These are phyloP conservation scores for Thymus mandschuricus DNA, from an alignment of 257 asterid species.

Conservation along the genomic window DNA sequence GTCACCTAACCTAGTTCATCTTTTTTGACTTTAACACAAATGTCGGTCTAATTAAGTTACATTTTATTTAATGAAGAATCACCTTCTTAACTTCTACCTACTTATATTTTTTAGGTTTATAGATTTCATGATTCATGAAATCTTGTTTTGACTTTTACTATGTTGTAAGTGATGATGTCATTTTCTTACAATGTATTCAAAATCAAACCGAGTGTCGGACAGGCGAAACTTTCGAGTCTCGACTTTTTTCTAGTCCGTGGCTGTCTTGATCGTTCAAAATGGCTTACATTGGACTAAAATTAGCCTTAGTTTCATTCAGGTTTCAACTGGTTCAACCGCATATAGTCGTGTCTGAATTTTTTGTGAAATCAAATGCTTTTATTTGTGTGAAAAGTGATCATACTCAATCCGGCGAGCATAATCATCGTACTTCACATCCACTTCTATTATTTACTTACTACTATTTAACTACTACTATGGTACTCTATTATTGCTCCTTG, in stretches of 20 bases:
- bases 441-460: background rate
- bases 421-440: background rate
- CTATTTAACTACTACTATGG: background rate
- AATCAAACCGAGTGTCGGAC: no score
- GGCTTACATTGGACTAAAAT: no score
- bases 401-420: background rate
- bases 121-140: constrained; percentile 14
- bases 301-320: no score
- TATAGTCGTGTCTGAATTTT: no score
- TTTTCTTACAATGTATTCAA: no score
- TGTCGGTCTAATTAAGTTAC: constrained; percentile 34
- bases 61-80: constrained; percentile 32
- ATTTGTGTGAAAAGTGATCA: background rate
- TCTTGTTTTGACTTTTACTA: constrained; percentile 19
- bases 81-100: constrained; percentile 28
- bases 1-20: constrained; percentile 45
- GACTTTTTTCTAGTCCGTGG: no score
- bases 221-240: no score
- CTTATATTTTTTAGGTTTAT: constrained; percentile 2
- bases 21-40: constrained; percentile 43
- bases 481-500: background rate
- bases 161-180: background rate
- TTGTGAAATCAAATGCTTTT: background rate
- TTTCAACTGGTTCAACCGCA: no score
- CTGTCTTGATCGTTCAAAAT: no score